A percentile compares a stretch with the other conserved stretches of the same genome.
Conservation (phyloP, 768 basidiomycete species). For the Amanita pallidorosea region DNA sequence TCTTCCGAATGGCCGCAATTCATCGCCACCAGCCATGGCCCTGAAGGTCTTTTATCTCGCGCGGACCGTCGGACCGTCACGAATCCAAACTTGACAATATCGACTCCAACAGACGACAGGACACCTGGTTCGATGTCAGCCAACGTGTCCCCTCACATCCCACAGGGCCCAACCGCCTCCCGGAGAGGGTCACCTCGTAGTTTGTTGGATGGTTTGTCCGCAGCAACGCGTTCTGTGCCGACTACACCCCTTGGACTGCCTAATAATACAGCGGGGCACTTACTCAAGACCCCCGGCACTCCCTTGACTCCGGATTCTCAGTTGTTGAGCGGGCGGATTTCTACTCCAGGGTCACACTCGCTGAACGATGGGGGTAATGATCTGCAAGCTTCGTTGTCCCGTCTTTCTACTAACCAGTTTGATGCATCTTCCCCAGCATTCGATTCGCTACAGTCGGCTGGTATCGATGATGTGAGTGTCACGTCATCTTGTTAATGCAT, state of each 20-base stretch:
- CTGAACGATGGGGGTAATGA: slow-evolving; percentile 47
- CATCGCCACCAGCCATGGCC: slow-evolving; percentile 46
- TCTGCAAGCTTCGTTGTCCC: slow-evolving; percentile 63
- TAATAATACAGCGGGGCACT: slow-evolving; percentile 28
- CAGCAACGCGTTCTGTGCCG: slow-evolving; percentile 70
- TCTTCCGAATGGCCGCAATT: slow-evolving; percentile 95
- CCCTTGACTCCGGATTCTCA: slow-evolving; percentile 55
- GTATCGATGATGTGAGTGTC: slow-evolving; percentile 46
- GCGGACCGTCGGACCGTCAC: slow-evolving; percentile 63
- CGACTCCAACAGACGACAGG: slow-evolving; percentile 44
- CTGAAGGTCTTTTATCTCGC: slow-evolving; percentile 45
- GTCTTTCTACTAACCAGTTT: slow-evolving; percentile 49
- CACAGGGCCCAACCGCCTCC: slow-evolving; percentile 51
- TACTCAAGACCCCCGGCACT: slow-evolving; percentile 59
- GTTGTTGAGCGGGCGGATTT: slow-evolving; percentile 50
- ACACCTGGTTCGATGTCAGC: slow-evolving; percentile 40
- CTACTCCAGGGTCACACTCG: slow-evolving; percentile 34
- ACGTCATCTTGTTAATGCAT: slow-evolving; percentile 5
- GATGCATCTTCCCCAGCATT: slow-evolving; percentile 45
- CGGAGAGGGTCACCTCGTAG: slow-evolving; percentile 70
- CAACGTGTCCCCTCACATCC: slow-evolving; percentile 51
- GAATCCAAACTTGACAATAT: slow-evolving; percentile 59
- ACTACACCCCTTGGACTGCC: slow-evolving; percentile 66
- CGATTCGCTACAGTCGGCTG: slow-evolving; percentile 35
- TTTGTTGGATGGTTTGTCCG: slow-evolving; percentile 46